Evolutionary conservation across 2,329 filamentous ascomycete species (phyloP).

Genomic region (Aspergillus sp.): DNA sequence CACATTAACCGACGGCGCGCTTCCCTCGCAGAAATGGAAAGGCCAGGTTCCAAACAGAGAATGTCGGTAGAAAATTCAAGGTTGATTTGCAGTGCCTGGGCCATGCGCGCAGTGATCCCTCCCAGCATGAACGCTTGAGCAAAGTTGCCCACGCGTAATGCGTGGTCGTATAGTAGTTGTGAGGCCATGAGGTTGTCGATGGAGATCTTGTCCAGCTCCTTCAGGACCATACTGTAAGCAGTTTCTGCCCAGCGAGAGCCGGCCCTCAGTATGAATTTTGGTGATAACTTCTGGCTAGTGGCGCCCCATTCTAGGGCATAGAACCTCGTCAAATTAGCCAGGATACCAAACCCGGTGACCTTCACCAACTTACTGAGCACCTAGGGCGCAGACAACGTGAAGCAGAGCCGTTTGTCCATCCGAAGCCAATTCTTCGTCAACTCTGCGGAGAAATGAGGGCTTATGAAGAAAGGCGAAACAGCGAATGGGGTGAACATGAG

Average conservation of each 20-base stretch:
- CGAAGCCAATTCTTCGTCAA: constrained; percentile 2
- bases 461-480: constrained; percentile 10
- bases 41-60: constrained; percentile 2
- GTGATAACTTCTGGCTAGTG: neutral
- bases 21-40: constrained; percentile 4
- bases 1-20: constrained; percentile 10
- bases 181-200: constrained; percentile 10
- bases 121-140: constrained; percentile 11
- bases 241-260: constrained; percentile 1
- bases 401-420: neutral
- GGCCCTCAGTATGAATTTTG: constrained; percentile 1
- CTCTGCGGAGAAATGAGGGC: constrained; percentile 6
- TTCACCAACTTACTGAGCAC: constrained; percentile 5
- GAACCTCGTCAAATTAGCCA: constrained; percentile 1
- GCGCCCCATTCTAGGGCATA: constrained; percentile 5
- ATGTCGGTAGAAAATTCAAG: constrained; percentile 11
- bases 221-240: constrained; percentile 1
- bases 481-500: constrained; percentile 9
- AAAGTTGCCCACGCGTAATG: constrained; percentile 5
- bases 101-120: constrained; percentile 7
- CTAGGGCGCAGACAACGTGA: constrained; percentile 3
- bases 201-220: constrained; percentile 8
- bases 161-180: constrained; percentile 7
- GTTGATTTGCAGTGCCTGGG: constrained; percentile 9
- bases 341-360: neutral